A percentile compares a stretch with the other conserved stretches of the same genome.
These are phyloP conservation scores for Luvunga scandens DNA, from an alignment of 345 rosid genomes.

Conservation along the genomic window DNA sequence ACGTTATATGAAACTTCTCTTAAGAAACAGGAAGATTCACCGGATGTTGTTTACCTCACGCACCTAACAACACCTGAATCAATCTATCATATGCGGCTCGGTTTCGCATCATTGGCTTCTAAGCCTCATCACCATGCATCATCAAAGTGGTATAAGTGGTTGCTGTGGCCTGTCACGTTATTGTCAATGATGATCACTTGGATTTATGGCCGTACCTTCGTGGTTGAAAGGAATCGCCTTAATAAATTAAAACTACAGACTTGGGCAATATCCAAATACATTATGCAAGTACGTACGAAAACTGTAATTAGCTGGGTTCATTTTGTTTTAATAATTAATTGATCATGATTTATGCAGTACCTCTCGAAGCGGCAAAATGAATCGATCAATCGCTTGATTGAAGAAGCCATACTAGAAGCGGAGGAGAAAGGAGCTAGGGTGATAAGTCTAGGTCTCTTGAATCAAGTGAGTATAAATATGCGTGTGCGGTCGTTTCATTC, in stretches of 20 bases:
- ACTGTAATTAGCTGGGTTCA: no score
- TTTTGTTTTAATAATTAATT: no score
- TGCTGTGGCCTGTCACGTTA: constrained; percentile 40
- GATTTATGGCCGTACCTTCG: constrained; percentile 23
- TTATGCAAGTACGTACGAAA: constrained; percentile 15
- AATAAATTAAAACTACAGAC: constrained; percentile 32
- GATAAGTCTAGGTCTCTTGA: no score
- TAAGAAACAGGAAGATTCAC: constrained; percentile 35
- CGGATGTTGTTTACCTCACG: constrained; percentile 51
- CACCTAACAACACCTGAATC: constrained; percentile 58
- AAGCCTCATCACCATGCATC: constrained; percentile 21
- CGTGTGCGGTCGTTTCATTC: no score
- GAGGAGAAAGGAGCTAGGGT: no score
- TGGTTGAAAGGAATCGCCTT: constrained; percentile 29
- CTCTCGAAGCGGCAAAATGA: constrained; percentile 17
- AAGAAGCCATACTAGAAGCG: no score
- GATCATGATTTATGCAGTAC: constrained; percentile 23
- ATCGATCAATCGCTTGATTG: no score
- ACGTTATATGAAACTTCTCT: constrained; percentile 30
- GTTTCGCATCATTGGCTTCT: constrained; percentile 54
- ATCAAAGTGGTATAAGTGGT: constrained; percentile 28
- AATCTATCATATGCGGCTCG: constrained; percentile 51
- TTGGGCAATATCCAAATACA: constrained; percentile 35
- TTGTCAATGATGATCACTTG: constrained; percentile 27
- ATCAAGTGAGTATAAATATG: no score